These are phyloP conservation scores for Phytopythium oedochilum DNA, from an alignment of 352 stramenopile genomes.

Conservation along the genomic window DNA sequence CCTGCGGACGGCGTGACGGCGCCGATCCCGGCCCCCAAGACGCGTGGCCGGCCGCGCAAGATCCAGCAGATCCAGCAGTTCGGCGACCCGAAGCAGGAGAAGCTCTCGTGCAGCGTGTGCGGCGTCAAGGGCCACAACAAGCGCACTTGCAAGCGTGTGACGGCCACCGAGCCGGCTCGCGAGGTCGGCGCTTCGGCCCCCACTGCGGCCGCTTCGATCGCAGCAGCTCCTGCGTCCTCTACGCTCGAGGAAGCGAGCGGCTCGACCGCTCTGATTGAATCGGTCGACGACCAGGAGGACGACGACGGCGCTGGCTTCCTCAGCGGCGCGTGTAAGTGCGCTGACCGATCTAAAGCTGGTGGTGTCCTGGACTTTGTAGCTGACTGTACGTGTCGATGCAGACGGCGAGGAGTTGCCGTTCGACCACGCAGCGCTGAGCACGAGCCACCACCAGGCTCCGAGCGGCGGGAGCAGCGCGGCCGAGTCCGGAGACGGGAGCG, in stretches of 20 bases:
- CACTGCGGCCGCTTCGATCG: background rate
- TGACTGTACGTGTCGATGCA: constrained; percentile 9
- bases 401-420: constrained; percentile 29
- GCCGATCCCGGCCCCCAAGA: constrained; percentile 49
- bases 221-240: background rate
- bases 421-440: constrained; percentile 21
- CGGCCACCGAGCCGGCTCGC: background rate
- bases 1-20: constrained; percentile 49
- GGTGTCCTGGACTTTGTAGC: background rate
- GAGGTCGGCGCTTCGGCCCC: background rate
- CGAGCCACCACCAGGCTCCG: constrained; percentile 13
- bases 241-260: constrained; percentile 1
- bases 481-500: constrained; percentile 1
- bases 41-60: constrained; percentile 62
- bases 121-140: constrained; percentile 85
- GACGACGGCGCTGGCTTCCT: constrained; percentile 26
- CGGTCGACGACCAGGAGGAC: constrained; percentile 15
- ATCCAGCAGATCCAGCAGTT: constrained; percentile 81
- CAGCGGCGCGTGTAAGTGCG: constrained; percentile 21
- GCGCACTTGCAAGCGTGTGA: constrained; percentile 65
- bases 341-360: background rate
- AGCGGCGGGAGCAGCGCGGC: constrained; percentile 11
- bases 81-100: constrained; percentile 59
- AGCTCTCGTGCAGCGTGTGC: constrained; percentile 74
- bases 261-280: constrained; percentile 3